phyloP scores from a whole-genome alignment of 2,329 filamentous ascomycete genomes.

The Pseudocercospora eumusae region DNA sequence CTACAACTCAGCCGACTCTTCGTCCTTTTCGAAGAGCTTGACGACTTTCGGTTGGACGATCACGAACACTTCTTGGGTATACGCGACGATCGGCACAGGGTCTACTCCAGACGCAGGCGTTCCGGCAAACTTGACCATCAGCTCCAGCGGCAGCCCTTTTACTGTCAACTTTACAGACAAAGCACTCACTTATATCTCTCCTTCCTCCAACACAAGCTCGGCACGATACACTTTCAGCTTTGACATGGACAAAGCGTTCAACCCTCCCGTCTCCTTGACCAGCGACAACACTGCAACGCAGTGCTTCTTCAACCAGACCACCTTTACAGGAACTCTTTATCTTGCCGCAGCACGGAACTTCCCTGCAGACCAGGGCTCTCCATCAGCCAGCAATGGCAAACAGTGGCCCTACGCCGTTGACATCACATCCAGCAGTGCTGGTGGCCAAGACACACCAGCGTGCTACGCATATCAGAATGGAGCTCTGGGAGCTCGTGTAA shows the following conservation, averaged over 20 bases:
- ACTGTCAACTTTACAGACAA: slow-evolving; percentile 58
- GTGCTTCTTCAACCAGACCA: slow-evolving; percentile 62
- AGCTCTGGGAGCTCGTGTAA: slow-evolving; percentile 40
- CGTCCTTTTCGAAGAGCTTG: slow-evolving; percentile 40
- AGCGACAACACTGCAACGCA: slow-evolving; percentile 50
- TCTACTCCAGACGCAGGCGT: slow-evolving; percentile 56
- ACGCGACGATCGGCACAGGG: slow-evolving; percentile 54
- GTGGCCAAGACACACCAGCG: slow-evolving; percentile 54
- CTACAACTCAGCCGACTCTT: slow-evolving; percentile 44
- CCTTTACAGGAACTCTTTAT: slow-evolving; percentile 61
- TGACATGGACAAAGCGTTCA: slow-evolving; percentile 55
- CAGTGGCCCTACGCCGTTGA: slow-evolving; percentile 62
- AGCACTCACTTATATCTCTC: slow-evolving; percentile 53
- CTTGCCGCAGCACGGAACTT: slow-evolving; percentile 30
- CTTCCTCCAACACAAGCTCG: slow-evolving; percentile 43
- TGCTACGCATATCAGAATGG: slow-evolving; percentile 53
- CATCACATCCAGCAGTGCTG: slow-evolving; percentile 54
- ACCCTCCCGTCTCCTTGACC: slow-evolving; percentile 50
- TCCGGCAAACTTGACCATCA: slow-evolving; percentile 43
- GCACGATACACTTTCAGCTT: slow-evolving; percentile 63
- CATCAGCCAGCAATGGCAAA: slow-evolving; percentile 21
- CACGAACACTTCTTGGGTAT: slow-evolving; percentile 42
- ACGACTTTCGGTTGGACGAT: slow-evolving; percentile 66
- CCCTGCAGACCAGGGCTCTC: slow-evolving; percentile 21
- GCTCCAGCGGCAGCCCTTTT: slow-evolving; percentile 59